Percentiles rank a stretch among this genome's conserved stretches.
Conservation (phyloP, 768 basidiomycete species). For the Gelatoporia subvermispora region DNA sequence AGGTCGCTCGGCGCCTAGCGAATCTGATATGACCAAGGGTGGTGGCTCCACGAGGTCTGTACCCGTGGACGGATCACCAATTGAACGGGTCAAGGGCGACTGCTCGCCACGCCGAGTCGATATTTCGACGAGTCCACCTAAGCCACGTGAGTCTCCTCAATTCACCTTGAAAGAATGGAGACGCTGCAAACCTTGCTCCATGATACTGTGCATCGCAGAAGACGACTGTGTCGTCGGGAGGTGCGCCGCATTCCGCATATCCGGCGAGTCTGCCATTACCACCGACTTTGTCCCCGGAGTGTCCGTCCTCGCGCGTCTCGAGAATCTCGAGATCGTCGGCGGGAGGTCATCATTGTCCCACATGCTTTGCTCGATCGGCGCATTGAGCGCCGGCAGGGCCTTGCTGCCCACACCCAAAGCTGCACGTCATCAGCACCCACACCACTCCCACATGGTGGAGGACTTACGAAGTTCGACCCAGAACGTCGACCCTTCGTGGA, state of each 20-base stretch:
- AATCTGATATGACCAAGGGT: constrained; percentile 3
- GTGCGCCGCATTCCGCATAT: not conserved
- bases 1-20: constrained; percentile 4
- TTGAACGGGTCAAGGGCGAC: constrained; percentile 35
- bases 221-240: constrained; percentile 20
- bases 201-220: constrained; percentile 57
- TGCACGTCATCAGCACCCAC: constrained; percentile 10
- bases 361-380: constrained; percentile 1
- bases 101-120: constrained; percentile 37
- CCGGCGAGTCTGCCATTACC: not conserved
- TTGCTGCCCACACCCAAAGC: constrained; percentile 69
- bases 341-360: not conserved
- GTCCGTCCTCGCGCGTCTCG: not conserved
- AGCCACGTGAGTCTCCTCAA: not conserved
- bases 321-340: not conserved
- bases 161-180: no score
- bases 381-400: constrained; percentile 27
- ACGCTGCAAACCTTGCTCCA: constrained; percentile 50
- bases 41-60: constrained; percentile 15
- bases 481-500: constrained; percentile 75
- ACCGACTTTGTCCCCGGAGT: not conserved
- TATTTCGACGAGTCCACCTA: constrained; percentile 57
- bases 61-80: constrained; percentile 37
- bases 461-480: constrained; percentile 74
- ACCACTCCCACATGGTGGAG: not conserved